Evolutionary conservation across 2,329 filamentous ascomycete species (phyloP), one percentile per base, ranked within the genome.

Genomic region (Epichloe glyceriae): DNA sequence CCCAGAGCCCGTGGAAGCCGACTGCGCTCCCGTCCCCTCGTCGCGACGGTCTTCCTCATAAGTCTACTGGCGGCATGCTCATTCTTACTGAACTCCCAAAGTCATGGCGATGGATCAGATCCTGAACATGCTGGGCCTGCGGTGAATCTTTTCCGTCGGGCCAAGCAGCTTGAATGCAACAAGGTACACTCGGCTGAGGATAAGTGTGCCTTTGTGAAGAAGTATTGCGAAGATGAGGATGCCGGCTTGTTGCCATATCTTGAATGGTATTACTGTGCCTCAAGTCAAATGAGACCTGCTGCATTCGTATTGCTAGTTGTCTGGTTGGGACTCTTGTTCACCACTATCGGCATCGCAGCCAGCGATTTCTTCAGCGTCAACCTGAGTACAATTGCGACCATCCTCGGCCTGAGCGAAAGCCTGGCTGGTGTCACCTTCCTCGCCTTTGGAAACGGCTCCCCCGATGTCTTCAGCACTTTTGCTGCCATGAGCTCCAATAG

Each of bases 331-430:
- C 72, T 97, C 50, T 80, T 98, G 7, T 98, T 98, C 69, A 91
- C 86, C 58, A 97, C 93, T 14, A 96, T 98, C 56, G 93, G 93
- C 53, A 96, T 98, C 56, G 93, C 93, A 14, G 93, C 93, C 20
- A 96, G 89, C 68, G 93, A 98, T 70, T 98, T 98, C 73, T 93
- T 98, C 70, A 97, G 90, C 69, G 82, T 97, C 70, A 95, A 98
- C 63, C 76, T 98, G 35, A 93, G 87, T 67, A 97, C 93, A 12
- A 93, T 98, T 59, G 84, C 93, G 20, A 84, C 78, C 51, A 81
- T 96, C 49, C 75, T 97, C 30, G 90, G 91, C 19, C 84, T 98
- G 73, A 96, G 90, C 66, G 90, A 98, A 71, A 97, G 88, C 65
- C 77, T 98, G 68, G 89, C 93, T 0, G 93, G 93, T 37, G 94